A percentile compares a stretch with the other conserved stretches of the same genome.
phyloP scores from a whole-genome alignment of 495 filamentous ascomycete genomes.

The Penicillium nucicola region DNA sequence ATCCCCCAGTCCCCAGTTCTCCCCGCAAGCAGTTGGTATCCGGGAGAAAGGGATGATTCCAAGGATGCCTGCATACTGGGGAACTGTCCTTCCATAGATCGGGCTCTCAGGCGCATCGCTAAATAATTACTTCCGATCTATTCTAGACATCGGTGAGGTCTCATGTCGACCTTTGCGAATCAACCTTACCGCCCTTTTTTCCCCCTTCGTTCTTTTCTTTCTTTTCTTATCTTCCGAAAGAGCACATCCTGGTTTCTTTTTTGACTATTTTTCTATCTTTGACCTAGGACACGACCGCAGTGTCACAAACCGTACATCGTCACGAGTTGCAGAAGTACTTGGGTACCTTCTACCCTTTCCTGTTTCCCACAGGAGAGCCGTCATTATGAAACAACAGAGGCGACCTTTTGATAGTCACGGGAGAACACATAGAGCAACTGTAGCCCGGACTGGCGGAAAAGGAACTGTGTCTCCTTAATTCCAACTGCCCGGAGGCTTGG shows the following conservation, averaged over 20 bases:
- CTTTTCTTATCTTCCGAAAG: constrained; percentile 23
- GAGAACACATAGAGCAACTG: background rate
- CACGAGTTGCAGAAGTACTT: constrained; percentile 17
- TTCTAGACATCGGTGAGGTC: background rate
- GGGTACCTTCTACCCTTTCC: no score
- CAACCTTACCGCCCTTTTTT: constrained; percentile 19
- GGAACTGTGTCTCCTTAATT: background rate
- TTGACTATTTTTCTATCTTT: background rate
- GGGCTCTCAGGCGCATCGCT: constrained; percentile 1
- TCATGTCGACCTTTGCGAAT: background rate
- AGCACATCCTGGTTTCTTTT: constrained; percentile 16
- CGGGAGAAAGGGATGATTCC: constrained; percentile 21
- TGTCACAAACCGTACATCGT: constrained; percentile 25
- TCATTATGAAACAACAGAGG: no score
- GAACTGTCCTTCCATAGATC: constrained; percentile 18
- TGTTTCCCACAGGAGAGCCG: no score
- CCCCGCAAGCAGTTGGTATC: constrained; percentile 16
- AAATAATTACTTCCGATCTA: background rate
- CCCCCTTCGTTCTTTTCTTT: constrained; percentile 10
- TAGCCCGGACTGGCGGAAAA: constrained; percentile 19
- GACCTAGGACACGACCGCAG: constrained; percentile 18
- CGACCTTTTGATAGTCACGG: constrained; percentile 3
- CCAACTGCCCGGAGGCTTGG: constrained; percentile 16
- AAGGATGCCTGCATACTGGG: constrained; percentile 23
- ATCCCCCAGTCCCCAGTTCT: background rate